These are phyloP conservation scores for Tephrocybe rancida DNA, from an alignment of 768 basidiomycete genomes.

Conservation along the genomic window DNA sequence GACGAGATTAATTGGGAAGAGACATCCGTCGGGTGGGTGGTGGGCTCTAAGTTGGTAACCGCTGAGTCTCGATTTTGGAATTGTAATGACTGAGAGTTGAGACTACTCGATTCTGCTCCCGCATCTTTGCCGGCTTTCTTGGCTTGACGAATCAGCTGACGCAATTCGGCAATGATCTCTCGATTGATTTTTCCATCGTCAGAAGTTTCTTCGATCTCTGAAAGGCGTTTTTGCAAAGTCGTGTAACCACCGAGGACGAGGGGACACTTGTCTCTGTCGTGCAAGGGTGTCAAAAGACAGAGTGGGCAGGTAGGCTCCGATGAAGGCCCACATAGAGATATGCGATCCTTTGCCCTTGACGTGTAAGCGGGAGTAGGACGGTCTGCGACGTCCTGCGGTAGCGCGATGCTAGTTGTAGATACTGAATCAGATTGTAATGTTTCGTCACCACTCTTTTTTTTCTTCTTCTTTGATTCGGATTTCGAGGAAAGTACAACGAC, in stretches of 20 bases:
- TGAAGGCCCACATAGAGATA: not conserved
- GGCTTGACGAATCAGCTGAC: constrained; percentile 24
- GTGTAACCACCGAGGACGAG: constrained; percentile 43
- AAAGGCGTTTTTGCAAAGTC: constrained; percentile 46
- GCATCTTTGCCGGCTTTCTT: not conserved
- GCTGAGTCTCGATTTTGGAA: too few species aligned
- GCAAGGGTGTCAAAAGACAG: constrained; percentile 45
- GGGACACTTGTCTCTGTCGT: constrained; percentile 53
- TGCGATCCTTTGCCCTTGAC: not conserved
- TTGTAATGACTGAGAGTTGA: not conserved
- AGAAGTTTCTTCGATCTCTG: constrained; percentile 36
- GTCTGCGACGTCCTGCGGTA: not conserved
- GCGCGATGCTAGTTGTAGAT: too few species aligned
- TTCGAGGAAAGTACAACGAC: not conserved
- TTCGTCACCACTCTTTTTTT: too few species aligned
- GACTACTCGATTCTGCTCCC: not conserved
- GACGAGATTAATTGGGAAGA: not conserved
- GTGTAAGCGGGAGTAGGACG: not conserved
- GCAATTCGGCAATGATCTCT: constrained; percentile 43
- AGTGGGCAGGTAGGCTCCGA: constrained; percentile 38
- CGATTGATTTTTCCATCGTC: constrained; percentile 24
- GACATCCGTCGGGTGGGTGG: not conserved
- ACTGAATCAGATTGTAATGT: too few species aligned
- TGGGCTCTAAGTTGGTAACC: too few species aligned
- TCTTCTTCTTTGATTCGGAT: not conserved